Evolutionary conservation across 768 basidiomycete genomes (phyloP), one percentile per base, ranked within the genome.

Genomic region (Tricholoma flavovirens): DNA sequence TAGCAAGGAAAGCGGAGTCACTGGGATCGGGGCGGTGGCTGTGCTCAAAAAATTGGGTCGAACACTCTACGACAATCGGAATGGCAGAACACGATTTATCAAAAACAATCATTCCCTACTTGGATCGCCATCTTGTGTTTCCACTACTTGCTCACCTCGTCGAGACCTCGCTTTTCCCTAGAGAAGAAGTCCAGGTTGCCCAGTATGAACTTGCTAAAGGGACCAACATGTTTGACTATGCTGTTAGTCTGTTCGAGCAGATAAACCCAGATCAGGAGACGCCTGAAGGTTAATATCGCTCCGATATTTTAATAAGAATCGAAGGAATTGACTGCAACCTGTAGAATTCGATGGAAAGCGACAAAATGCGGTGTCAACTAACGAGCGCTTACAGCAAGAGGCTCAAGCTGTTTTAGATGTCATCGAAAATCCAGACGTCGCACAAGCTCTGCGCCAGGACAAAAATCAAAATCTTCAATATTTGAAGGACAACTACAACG

Each of bases 171-270:
- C 72, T 90, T 38, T 98, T 94, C 71, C 80, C 91, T 1, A 77
- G 80, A 19, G 80, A 89, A 40, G 84, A 98, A 62, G 82, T 98
- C 56, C 84, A 86, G 56, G 75, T 84, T 38, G 96, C 97, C 35
- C 96, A 98, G 75, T 96, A 97, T 88, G 94, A 98, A 66, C 86
- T 98, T 53, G 91, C 93, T 54, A 96, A 93, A 69, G 91, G 87
- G 59, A 99, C 97, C 46, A 98, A 99, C 72, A 98, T 98, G 95
- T 87, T 96, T 56, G 95, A 96, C 71, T 99, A 96, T 66, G 87
- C 91, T 22, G 82, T 87, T 57, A 81, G 79, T 60, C 73, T 98
- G 63, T 93, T 92, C 65, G 74, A 87, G 63, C 84, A 91, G 73
- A 72, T 93, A 50, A 75, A 93, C 61, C 87, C 90, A 0, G 86